Conservation (phyloP, 1,139 yeast genomes). For the Entelexis sorbosivorans region DNA sequence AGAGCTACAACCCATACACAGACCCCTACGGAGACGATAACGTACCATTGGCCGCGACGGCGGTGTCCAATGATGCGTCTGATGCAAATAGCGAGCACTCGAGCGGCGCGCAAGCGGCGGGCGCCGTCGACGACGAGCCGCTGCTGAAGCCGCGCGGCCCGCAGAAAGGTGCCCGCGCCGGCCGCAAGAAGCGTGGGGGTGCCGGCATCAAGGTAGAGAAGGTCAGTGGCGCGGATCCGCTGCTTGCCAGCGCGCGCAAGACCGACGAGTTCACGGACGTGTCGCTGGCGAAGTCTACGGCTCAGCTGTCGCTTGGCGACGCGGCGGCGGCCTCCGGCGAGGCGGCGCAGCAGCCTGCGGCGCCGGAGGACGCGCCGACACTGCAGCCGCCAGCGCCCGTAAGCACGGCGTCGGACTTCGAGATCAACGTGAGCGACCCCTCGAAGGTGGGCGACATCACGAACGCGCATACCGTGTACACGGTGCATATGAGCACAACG, state of each 20-base stretch:
- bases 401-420: constrained; percentile 3
- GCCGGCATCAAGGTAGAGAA: constrained; percentile 12
- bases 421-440: constrained; percentile 18
- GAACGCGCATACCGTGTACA: constrained; percentile 77
- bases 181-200: constrained; percentile 9
- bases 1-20: constrained; percentile 5
- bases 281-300: constrained; percentile 3
- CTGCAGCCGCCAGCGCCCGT: not conserved
- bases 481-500: constrained; percentile 51
- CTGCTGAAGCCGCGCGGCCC: constrained; percentile 3
- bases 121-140: constrained; percentile 2
- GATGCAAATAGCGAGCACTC: not conserved
- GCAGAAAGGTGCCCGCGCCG: not conserved
- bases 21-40: constrained; percentile 10
- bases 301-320: not conserved
- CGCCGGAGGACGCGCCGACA: not conserved
- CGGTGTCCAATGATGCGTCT: not conserved
- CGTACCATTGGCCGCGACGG: constrained; percentile 7
- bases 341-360: not conserved
- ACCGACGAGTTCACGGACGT: not conserved
- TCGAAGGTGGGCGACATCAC: constrained; percentile 67
- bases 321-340: not conserved
- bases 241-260: not conserved
- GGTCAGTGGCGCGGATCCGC: constrained; percentile 12
- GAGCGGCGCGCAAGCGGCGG: not conserved